Evolutionary conservation across 2,329 filamentous ascomycete genomes (phyloP).

Genomic region (Exserohilum rostratum): DNA sequence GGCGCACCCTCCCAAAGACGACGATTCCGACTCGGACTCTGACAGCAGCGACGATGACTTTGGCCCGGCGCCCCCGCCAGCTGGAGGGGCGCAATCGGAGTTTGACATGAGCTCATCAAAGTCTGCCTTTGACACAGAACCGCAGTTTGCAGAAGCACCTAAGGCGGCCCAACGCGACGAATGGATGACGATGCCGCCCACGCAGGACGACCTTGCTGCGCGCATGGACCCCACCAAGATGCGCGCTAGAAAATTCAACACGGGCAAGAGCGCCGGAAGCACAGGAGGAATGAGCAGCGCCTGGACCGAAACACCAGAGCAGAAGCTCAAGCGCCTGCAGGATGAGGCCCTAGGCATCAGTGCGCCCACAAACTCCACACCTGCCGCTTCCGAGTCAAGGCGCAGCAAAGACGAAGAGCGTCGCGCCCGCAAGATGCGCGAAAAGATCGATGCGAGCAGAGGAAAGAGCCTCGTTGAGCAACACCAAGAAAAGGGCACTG

Average conservation of each 20-base stretch:
- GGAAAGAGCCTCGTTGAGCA: slow-evolving; percentile 56
- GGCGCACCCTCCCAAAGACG: slow-evolving; percentile 43
- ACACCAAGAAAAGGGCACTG: slow-evolving; percentile 53
- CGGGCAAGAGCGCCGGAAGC: slow-evolving; percentile 64
- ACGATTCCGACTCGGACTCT: slow-evolving; percentile 45
- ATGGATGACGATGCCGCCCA: slow-evolving; percentile 60
- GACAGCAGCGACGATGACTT: slow-evolving; percentile 53
- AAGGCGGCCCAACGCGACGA: slow-evolving; percentile 73
- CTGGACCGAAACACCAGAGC: slow-evolving; percentile 91
- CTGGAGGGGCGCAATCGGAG: slow-evolving; percentile 19
- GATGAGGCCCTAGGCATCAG: slow-evolving; percentile 81
- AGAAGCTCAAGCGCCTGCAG: slow-evolving; percentile 80
- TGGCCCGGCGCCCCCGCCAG: slow-evolving; percentile 53
- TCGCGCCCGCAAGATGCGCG: slow-evolving; percentile 59
- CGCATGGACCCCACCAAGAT: slow-evolving; percentile 83
- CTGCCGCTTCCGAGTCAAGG: slow-evolving; percentile 36
- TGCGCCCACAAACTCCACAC: slow-evolving; percentile 45
- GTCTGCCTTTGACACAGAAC: slow-evolving; percentile 44
- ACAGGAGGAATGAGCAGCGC: slow-evolving; percentile 62
- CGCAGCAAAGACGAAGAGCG: slow-evolving; percentile 51
- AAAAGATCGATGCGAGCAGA: slow-evolving; percentile 58
- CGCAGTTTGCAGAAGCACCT: slow-evolving; percentile 35
- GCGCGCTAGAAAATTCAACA: slow-evolving; percentile 81
- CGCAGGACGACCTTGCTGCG: slow-evolving; percentile 58
- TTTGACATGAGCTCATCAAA: slow-evolving; percentile 17